A percentile compares a stretch with the other conserved stretches of the same genome.
phyloP scores from a whole-genome alignment of 1,139 yeast species.

The Geotrichum fermentans region DNA sequence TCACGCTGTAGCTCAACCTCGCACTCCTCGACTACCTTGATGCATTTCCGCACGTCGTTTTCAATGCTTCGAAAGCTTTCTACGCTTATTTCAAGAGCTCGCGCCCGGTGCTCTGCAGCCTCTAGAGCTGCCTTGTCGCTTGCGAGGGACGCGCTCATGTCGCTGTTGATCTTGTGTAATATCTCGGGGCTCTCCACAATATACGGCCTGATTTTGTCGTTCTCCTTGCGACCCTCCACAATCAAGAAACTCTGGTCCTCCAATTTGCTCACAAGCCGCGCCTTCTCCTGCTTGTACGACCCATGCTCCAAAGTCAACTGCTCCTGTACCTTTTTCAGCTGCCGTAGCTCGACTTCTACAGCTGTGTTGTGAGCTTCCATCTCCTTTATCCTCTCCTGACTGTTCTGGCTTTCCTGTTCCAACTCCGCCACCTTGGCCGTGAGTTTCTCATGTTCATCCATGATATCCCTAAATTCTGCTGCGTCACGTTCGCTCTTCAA shows the following conservation, averaged over 20 bases:
- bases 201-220: conserved; percentile 57
- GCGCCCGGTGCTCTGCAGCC: conserved; percentile 46
- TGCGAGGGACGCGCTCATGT: conserved; percentile 48
- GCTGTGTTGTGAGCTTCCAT: conserved; percentile 54
- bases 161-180: conserved; percentile 51
- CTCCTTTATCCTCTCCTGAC: conserved; percentile 41
- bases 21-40: conserved; percentile 55
- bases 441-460: conserved; percentile 45
- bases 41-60: conserved; percentile 50
- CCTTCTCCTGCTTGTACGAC: conserved; percentile 60
- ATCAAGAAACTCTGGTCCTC: conserved; percentile 53
- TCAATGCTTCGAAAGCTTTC: conserved; percentile 57
- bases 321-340: conserved; percentile 62
- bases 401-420: conserved; percentile 28
- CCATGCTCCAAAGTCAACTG: conserved; percentile 60
- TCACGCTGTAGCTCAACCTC: conserved; percentile 48
- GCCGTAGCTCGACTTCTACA: conserved; percentile 59
- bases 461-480: conserved; percentile 40
- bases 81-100: conserved; percentile 51
- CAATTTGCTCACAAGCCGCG: conserved; percentile 49
- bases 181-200: conserved; percentile 59
- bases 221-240: conserved; percentile 53
- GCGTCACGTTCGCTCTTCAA: conserved; percentile 50
- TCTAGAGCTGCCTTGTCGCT: conserved; percentile 43
- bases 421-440: conserved; percentile 33